Percentiles rank a stretch among this genome's conserved stretches.
Evolutionary conservation across 805 yeast species (phyloP).

Genomic region (Blastobotrys robertii): DNA sequence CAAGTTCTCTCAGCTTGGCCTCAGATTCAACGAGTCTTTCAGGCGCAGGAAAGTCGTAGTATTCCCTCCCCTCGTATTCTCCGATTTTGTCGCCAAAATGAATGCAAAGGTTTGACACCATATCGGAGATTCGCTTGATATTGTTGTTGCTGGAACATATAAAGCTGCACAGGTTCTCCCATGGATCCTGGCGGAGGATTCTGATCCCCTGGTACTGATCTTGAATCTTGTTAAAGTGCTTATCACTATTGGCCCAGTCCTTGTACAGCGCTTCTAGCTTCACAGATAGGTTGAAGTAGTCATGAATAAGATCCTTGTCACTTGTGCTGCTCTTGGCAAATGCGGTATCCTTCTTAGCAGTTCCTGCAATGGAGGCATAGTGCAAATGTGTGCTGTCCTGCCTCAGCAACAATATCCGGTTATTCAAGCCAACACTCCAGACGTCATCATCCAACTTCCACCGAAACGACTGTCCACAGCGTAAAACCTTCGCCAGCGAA

Average conservation of each 20-base stretch:
- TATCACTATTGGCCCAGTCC: slow-evolving; percentile 54
- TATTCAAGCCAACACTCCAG: slow-evolving; percentile 44
- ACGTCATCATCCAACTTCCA: slow-evolving; percentile 56
- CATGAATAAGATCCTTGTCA: slow-evolving; percentile 34
- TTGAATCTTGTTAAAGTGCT: slow-evolving; percentile 31
- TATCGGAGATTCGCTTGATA: slow-evolving; percentile 82
- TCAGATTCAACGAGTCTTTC: slow-evolving; percentile 40
- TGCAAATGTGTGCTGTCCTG: slow-evolving; percentile 47
- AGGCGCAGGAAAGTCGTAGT: slow-evolving; percentile 70
- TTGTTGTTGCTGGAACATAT: slow-evolving; percentile 96
- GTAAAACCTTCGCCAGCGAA: slow-evolving; percentile 50
- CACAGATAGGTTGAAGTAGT: slow-evolving; percentile 63
- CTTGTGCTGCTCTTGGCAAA: slow-evolving; percentile 8
- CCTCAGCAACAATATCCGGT: slow-evolving; percentile 51
- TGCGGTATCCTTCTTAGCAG: slow-evolving; percentile 13
- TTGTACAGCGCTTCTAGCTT: slow-evolving; percentile 43
- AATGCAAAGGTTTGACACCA: slow-evolving; percentile 72
- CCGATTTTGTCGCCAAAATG: slow-evolving; percentile 59
- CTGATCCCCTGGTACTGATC: slow-evolving; percentile 56
- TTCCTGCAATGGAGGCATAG: slow-evolving; percentile 35
- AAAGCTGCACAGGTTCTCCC: slow-evolving; percentile 87
- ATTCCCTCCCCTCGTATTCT: slow-evolving; percentile 42
- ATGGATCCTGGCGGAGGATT: slow-evolving; percentile 86
- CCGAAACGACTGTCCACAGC: slow-evolving; percentile 81
- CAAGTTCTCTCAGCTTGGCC: slow-evolving; percentile 33